These are phyloP conservation scores for Globisporangium mamillatum DNA, from an alignment of 352 stramenopile species.

Conservation along the genomic window DNA sequence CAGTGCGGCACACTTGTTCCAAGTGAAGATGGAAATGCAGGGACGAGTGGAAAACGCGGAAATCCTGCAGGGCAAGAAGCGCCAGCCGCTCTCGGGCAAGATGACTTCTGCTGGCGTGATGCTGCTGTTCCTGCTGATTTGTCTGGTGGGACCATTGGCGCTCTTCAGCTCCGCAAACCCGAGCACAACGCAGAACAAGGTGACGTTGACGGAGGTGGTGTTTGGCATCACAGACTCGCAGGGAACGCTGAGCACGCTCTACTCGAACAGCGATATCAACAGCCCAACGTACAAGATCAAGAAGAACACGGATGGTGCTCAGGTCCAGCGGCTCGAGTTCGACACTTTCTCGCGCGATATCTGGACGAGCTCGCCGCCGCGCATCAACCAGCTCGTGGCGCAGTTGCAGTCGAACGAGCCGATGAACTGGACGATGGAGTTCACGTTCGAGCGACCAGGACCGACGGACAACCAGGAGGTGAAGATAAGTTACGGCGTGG, in stretches of 20 bases:
- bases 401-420: conserved; percentile 65
- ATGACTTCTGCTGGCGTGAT: conserved; percentile 73
- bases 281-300: conserved; percentile 64
- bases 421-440: conserved; percentile 72
- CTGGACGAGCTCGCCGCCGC: conserved; percentile 70
- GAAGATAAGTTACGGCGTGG: conserved; percentile 42
- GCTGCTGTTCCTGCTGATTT: conserved; percentile 74
- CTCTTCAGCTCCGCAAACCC: conserved; percentile 88
- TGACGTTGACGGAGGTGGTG: conserved; percentile 55
- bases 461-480: conserved; percentile 60
- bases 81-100: conserved; percentile 65
- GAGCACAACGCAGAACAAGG: conserved; percentile 67
- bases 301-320: conserved; percentile 66
- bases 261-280: conserved; percentile 73
- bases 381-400: conserved; percentile 61
- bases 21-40: conserved; percentile 80
- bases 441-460: conserved; percentile 66
- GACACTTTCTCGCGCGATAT: conserved; percentile 74
- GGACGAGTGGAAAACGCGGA: conserved; percentile 59
- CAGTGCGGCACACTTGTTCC: conserved; percentile 73
- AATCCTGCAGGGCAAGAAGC: conserved; percentile 75
- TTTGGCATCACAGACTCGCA: conserved; percentile 76
- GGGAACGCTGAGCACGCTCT: conserved; percentile 74
- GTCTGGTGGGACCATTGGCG: conserved; percentile 68
- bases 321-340: conserved; percentile 76